These are phyloP conservation scores for Limnomonas spitsbergensis DNA, from an alignment of 139 green algal species.

Conservation along the genomic window DNA sequence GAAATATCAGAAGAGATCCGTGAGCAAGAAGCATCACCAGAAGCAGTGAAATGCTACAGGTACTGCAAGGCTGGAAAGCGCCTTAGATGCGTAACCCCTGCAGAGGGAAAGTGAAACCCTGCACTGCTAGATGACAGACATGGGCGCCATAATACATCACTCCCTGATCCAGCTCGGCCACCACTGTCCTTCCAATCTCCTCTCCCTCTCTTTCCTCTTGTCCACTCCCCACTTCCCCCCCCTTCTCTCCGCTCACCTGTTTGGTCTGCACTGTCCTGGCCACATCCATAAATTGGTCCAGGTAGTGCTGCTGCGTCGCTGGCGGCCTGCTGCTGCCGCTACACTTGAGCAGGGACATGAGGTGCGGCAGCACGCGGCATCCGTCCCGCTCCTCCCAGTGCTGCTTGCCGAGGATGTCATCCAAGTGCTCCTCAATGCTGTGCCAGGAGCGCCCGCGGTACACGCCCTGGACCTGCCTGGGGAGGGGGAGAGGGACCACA, in stretches of 20 bases:
- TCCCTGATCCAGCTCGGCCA: no score
- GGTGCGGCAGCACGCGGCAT: constrained; percentile 48
- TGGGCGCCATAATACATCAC: no score
- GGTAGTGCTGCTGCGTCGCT: constrained; percentile 65
- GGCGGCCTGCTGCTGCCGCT: constrained; percentile 25
- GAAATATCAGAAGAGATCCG: no score
- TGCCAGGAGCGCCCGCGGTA: constrained; percentile 70
- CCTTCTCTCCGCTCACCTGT: constrained; percentile 24
- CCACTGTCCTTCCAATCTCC: no score
- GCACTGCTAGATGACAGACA: no score
- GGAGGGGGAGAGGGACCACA: not conserved
- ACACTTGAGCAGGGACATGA: constrained; percentile 59
- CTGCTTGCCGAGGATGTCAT: constrained; percentile 76
- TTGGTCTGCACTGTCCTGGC: constrained; percentile 11
- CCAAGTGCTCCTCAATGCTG: constrained; percentile 85
- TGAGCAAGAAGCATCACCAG: no score
- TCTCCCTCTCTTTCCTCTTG: no score
- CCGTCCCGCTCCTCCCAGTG: constrained; percentile 50
- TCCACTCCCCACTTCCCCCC: no score
- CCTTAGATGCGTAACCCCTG: no score
- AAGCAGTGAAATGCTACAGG: no score
- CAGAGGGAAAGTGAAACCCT: no score
- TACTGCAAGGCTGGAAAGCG: no score
- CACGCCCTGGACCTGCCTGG: constrained; percentile 60
- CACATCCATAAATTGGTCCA: constrained; percentile 32